phyloP scores from a whole-genome alignment of 768 basidiomycete species.

The Gloeophyllum trabeum region DNA sequence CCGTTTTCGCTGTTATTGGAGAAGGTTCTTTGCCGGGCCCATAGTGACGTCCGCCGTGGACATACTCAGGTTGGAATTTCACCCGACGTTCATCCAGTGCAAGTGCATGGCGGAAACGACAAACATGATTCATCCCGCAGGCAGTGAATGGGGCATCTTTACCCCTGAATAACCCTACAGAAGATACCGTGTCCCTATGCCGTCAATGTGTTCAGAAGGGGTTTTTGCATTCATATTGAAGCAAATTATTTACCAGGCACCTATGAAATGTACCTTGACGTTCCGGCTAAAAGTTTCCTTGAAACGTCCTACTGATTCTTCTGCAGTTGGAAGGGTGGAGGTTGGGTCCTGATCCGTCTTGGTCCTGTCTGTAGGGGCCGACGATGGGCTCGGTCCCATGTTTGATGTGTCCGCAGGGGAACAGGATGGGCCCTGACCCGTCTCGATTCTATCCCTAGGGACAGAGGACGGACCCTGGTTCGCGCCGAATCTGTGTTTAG shows the following conservation, averaged over 20 bases:
- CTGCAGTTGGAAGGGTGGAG: too few relatives aligned
- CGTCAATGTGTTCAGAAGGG: background rate
- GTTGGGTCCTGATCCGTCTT: too few relatives aligned
- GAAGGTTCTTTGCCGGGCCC: background rate
- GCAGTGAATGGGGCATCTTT: constrained; percentile 7
- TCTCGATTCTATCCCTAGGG: too few relatives aligned
- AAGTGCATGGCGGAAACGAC: constrained; percentile 16
- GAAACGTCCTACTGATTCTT: constrained; percentile 9
- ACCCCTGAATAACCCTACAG: constrained; percentile 9
- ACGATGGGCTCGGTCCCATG: too few relatives aligned
- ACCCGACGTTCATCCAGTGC: constrained; percentile 17
- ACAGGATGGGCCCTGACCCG: too few relatives aligned
- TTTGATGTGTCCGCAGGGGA: too few relatives aligned
- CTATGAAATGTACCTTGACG: constrained; percentile 21
- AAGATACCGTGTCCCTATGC: constrained; percentile 13
- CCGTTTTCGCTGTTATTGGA: background rate
- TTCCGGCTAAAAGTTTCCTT: constrained; percentile 14
- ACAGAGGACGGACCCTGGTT: too few relatives aligned
- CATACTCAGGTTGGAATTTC: constrained; percentile 15
- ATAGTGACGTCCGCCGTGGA: constrained; percentile 2
- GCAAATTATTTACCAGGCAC: constrained; percentile 17
- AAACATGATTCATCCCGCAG: constrained; percentile 7
- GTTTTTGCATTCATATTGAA: background rate
- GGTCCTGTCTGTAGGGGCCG: too few relatives aligned
- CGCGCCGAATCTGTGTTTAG: too few relatives aligned